phyloP scores from a whole-genome alignment of 2,329 filamentous ascomycete species.

The Fusarium cyanostomum region DNA sequence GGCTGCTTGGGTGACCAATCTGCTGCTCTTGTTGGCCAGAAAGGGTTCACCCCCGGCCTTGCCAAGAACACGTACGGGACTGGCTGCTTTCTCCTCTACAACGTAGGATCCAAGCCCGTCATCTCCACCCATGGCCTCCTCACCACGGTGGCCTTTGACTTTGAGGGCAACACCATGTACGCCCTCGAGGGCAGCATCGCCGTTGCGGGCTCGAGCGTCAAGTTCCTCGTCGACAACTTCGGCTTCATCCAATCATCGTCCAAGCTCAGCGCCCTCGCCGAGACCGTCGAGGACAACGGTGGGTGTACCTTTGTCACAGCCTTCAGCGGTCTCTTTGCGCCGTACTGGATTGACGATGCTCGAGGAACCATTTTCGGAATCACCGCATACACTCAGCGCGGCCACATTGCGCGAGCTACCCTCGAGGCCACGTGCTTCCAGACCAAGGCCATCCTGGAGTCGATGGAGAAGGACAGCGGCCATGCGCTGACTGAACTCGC shows the following conservation, averaged over 20 bases:
- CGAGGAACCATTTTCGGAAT: conserved; percentile 83
- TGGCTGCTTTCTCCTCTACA: conserved; percentile 85
- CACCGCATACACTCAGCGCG: conserved; percentile 78
- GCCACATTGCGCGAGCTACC: conserved; percentile 81
- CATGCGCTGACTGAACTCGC: conserved; percentile 76
- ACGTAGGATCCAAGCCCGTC: conserved; percentile 81
- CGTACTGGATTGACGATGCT: conserved; percentile 87
- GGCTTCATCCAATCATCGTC: conserved; percentile 62
- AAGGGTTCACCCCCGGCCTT: conserved; percentile 77
- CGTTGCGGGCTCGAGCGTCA: conserved; percentile 79
- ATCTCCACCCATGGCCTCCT: conserved; percentile 81
- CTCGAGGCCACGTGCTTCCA: conserved; percentile 86
- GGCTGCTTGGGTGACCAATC: conserved; percentile 86
- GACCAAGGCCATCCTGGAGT: conserved; percentile 81
- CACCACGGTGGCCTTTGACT: conserved; percentile 80
- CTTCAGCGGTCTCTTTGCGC: conserved; percentile 82
- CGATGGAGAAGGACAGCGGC: conserved; percentile 84
- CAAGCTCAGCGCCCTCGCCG: conserved; percentile 57
- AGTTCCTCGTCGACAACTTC: conserved; percentile 70
- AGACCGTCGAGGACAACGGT: conserved; percentile 71
- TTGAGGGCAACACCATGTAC: conserved; percentile 75
- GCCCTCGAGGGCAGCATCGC: conserved; percentile 81
- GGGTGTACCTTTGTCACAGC: conserved; percentile 82
- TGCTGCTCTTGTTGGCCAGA: conserved; percentile 81
- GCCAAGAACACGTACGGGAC: conserved; percentile 91